Evolutionary conservation across 352 stramenopile genomes (phyloP).

Genomic region (Stramenopiles sp.): DNA sequence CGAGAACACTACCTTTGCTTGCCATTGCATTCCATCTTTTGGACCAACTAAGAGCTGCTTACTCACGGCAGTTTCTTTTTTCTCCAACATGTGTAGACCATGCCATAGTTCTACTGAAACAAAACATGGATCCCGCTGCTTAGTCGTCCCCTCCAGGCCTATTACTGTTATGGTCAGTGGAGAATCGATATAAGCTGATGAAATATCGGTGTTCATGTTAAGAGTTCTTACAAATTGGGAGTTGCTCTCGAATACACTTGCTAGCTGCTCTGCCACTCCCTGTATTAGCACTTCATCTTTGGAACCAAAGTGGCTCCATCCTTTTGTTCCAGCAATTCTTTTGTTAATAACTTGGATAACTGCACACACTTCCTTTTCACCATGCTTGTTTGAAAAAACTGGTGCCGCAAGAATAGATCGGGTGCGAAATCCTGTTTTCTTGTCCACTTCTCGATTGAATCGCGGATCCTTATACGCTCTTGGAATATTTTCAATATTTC

Average conservation of each 20-base stretch:
- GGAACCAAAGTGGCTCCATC: not conserved
- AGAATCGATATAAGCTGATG: not conserved
- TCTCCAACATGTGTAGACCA: not conserved
- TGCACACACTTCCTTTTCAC: not conserved
- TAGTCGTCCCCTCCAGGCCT: not conserved
- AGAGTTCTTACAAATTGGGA: not conserved
- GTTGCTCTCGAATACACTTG: not conserved
- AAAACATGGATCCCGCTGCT: not conserved
- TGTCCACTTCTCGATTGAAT: slow-evolving; percentile 3
- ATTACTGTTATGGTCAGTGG: not conserved
- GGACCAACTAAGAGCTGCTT: not conserved
- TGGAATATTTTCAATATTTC: not conserved
- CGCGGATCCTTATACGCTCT: not conserved
- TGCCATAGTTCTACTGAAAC: not conserved
- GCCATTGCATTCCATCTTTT: not conserved
- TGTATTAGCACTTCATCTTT: not conserved
- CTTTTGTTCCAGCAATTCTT: not conserved
- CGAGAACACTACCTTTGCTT: not conserved
- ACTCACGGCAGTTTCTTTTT: not conserved
- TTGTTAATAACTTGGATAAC: not conserved
- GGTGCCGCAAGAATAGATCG: not conserved
- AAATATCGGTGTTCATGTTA: not conserved
- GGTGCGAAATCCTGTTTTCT: slow-evolving; percentile 4
- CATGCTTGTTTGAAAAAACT: not conserved
- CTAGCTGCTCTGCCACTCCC: not conserved